phyloP scores from a whole-genome alignment of 2,329 filamentous ascomycete species.

The Colletotrichum sp. region DNA sequence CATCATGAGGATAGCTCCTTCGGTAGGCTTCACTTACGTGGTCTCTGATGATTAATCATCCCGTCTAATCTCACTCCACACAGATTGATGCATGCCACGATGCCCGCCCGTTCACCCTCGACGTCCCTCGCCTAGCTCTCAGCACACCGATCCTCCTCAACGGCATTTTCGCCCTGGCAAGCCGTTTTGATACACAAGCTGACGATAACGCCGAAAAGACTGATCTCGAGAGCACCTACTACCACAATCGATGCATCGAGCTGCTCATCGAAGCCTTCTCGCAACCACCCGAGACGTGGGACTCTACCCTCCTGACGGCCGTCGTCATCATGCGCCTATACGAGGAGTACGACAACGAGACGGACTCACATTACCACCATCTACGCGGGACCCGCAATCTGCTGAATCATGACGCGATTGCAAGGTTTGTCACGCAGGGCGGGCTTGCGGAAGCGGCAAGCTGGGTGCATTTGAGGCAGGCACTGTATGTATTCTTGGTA shows the following conservation, averaged over 20 bases:
- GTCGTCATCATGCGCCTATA: slow-evolving; percentile 55
- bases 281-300: slow-evolving; percentile 44
- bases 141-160: slow-evolving; percentile 51
- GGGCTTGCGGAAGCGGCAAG: slow-evolving; percentile 43
- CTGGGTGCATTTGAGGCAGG: slow-evolving; percentile 44
- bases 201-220: slow-evolving; percentile 25
- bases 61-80: too few relatives aligned
- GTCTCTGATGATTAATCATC: neutral
- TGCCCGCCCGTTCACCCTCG: slow-evolving; percentile 43
- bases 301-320: slow-evolving; percentile 50
- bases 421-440: slow-evolving; percentile 38
- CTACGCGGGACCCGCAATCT: slow-evolving; percentile 42
- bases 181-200: slow-evolving; percentile 46
- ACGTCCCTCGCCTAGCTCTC: slow-evolving; percentile 50
- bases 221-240: slow-evolving; percentile 48
- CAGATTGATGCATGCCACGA: slow-evolving; percentile 22
- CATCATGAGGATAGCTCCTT: slow-evolving; percentile 10
- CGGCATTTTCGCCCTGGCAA: slow-evolving; percentile 50
- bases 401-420: slow-evolving; percentile 36
- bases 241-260: slow-evolving; percentile 50
- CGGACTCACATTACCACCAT: slow-evolving; percentile 43
- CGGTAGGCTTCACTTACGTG: neutral
- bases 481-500: slow-evolving; percentile 41
- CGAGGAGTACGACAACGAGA: slow-evolving; percentile 41
- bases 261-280: slow-evolving; percentile 50